Percentiles rank a stretch among this genome's conserved stretches.
Evolutionary conservation across 768 basidiomycete species (phyloP).

Genomic region (Rhodotorula babjevae): DNA sequence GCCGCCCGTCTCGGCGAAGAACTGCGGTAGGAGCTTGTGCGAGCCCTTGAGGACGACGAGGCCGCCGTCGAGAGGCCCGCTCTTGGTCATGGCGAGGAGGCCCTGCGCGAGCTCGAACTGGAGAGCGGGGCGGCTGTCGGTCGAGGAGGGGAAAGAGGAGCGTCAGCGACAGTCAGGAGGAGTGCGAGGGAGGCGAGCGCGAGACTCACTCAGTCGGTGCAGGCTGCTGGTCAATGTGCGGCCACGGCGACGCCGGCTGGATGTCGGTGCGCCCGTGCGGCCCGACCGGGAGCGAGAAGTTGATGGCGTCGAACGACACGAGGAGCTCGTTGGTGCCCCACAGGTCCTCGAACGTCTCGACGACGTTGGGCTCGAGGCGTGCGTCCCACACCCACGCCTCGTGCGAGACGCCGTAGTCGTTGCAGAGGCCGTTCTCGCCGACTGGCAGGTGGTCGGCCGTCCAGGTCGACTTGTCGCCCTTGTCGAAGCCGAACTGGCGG

Average conservation of each 20-base stretch:
- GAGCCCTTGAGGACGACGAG: constrained; percentile 39
- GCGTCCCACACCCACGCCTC: constrained; percentile 24
- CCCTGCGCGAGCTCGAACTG: constrained; percentile 35
- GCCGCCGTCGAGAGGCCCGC: constrained; percentile 44
- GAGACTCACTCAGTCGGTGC: background rate
- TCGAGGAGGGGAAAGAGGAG: background rate
- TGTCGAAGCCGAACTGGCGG: constrained; percentile 7
- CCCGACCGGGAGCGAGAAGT: constrained; percentile 15
- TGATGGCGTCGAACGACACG: constrained; percentile 39
- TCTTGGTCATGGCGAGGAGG: constrained; percentile 39
- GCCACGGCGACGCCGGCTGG: constrained; percentile 12
- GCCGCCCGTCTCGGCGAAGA: constrained; percentile 19
- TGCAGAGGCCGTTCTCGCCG: constrained; percentile 32
- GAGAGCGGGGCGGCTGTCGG: background rate
- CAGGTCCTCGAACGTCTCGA: constrained; percentile 42
- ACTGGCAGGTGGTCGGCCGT: background rate
- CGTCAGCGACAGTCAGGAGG: too few species aligned
- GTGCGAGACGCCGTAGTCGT: constrained; percentile 8
- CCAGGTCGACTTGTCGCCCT: constrained; percentile 15
- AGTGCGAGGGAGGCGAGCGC: too few species aligned
- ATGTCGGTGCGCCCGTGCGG: constrained; percentile 22
- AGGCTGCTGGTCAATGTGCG: constrained; percentile 39
- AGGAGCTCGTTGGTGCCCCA: constrained; percentile 45
- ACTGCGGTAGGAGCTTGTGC: constrained; percentile 36
- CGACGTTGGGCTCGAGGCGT: constrained; percentile 33